Conservation (phyloP, 2,329 filamentous ascomycete species). For the Cytospora chrysosperma region DNA sequence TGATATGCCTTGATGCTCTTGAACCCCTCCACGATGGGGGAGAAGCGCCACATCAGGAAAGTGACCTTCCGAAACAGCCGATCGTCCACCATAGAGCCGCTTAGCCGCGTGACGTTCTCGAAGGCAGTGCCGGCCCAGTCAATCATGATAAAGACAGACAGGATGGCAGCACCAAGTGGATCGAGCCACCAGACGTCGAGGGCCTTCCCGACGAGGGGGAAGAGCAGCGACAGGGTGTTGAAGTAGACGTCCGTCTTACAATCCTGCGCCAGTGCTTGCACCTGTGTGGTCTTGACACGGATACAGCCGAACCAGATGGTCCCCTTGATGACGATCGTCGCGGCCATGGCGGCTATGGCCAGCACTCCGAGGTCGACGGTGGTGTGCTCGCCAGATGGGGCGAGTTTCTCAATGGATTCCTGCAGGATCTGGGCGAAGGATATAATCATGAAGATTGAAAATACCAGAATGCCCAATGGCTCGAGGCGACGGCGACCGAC, state of each 20-base stretch:
- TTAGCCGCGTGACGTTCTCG: constrained; percentile 57
- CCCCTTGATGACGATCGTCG: constrained; percentile 58
- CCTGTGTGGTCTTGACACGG: constrained; percentile 61
- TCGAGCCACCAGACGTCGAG: constrained; percentile 67
- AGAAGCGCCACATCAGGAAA: constrained; percentile 58
- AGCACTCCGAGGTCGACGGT: constrained; percentile 50
- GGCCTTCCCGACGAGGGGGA: constrained; percentile 60
- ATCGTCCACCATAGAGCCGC: constrained; percentile 55
- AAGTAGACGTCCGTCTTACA: constrained; percentile 65
- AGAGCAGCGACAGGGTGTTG: constrained; percentile 62
- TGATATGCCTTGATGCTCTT: constrained; percentile 59
- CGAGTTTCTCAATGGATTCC: constrained; percentile 58
- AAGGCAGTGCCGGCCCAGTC: constrained; percentile 65
- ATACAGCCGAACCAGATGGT: constrained; percentile 60
- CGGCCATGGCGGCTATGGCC: constrained; percentile 56
- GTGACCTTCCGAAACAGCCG: constrained; percentile 55
- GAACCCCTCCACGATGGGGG: constrained; percentile 52
- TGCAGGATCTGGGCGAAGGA: constrained; percentile 61
- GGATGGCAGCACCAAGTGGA: constrained; percentile 56
- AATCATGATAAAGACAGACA: constrained; percentile 67
- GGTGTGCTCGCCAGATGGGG: constrained; percentile 41
- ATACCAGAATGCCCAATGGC: constrained; percentile 61
- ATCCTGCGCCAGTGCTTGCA: constrained; percentile 62
- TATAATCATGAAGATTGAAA: constrained; percentile 63
- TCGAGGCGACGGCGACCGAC: constrained; percentile 57